Percentiles rank a stretch among this genome's conserved stretches.
These are phyloP conservation scores for Arabidopsis lyrata DNA, from an alignment of 441 rosid genomes.

Conservation along the genomic window DNA sequence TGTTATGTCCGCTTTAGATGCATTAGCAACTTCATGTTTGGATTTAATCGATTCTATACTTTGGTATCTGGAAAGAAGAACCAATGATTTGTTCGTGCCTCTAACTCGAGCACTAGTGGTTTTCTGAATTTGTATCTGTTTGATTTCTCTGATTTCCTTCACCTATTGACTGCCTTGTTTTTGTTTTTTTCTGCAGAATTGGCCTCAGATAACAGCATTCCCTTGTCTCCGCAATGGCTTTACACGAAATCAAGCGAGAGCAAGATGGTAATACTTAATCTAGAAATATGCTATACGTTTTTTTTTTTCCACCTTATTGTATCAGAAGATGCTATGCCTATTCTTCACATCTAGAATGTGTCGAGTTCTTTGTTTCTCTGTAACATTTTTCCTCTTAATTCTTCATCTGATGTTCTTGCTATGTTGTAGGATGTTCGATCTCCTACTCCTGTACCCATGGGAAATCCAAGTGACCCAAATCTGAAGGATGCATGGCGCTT, in stretches of 20 bases:
- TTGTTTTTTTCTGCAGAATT: constrained; percentile 50
- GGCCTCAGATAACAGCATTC: constrained; percentile 78
- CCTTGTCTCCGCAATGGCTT: constrained; percentile 96
- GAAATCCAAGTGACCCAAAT: constrained; percentile 62
- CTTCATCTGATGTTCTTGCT: constrained; percentile 20
- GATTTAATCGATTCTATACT: neutral
- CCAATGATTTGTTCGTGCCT: neutral
- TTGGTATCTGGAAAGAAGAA: constrained; percentile 26
- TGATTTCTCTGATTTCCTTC: constrained; percentile 6
- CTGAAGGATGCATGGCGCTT: constrained; percentile 86
- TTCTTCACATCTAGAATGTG: neutral
- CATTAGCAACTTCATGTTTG: neutral
- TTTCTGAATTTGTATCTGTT: neutral
- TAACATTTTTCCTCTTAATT: neutral
- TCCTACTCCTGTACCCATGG: constrained; percentile 60
- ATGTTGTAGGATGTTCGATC: constrained; percentile 71
- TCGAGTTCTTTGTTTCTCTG: neutral
- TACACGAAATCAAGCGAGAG: constrained; percentile 76
- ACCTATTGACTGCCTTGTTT: neutral
- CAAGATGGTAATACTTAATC: constrained; percentile 55
- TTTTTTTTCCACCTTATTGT: neutral
- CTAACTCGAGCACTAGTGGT: neutral
- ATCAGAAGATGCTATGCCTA: neutral
- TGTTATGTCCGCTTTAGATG: neutral
- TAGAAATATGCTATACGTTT: neutral